These are phyloP conservation scores for Scleroderma citrinum DNA, from an alignment of 768 basidiomycete genomes.

Conservation along the genomic window DNA sequence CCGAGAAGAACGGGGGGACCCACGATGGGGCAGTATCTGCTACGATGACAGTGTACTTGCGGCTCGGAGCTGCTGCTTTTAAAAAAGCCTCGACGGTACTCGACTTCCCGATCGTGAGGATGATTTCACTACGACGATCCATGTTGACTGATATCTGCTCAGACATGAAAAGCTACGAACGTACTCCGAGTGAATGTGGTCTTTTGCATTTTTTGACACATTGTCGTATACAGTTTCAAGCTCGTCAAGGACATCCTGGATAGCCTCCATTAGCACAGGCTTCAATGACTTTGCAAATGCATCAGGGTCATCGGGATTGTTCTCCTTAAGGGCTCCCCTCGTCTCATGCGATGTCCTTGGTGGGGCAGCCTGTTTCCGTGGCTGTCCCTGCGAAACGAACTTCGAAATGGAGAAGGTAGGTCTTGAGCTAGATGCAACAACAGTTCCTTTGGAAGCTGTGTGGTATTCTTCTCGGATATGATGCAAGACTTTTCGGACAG, in stretches of 20 bases:
- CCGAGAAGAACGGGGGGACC: background rate
- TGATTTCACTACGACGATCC: slow-evolving; percentile 74
- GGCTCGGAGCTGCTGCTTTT: slow-evolving; percentile 80
- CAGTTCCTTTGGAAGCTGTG: slow-evolving; percentile 57
- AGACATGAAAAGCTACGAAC: slow-evolving; percentile 22
- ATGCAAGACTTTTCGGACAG: slow-evolving; percentile 86
- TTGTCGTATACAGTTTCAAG: slow-evolving; percentile 94
- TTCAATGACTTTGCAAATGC: slow-evolving; percentile 75
- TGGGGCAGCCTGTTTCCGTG: slow-evolving; percentile 39
- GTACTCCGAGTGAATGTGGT: slow-evolving; percentile 98
- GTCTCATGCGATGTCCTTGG: slow-evolving; percentile 40
- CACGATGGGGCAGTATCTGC: slow-evolving; percentile 93
- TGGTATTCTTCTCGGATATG: slow-evolving; percentile 94
- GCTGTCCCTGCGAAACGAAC: slow-evolving; percentile 78
- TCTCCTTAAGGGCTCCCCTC: slow-evolving; percentile 56
- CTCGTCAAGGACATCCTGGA: slow-evolving; percentile 94
- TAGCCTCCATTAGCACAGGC: slow-evolving; percentile 94
- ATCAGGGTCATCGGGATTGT: slow-evolving; percentile 71
- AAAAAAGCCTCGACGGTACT: slow-evolving; percentile 91
- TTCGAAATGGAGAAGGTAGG: slow-evolving; percentile 68
- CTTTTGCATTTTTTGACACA: slow-evolving; percentile 88
- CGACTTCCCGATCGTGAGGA: slow-evolving; percentile 91
- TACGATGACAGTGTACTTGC: slow-evolving; percentile 94
- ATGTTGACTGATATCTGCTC: slow-evolving; percentile 1
- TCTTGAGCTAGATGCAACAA: slow-evolving; percentile 31